Evolutionary conservation across 108 stramenopile species (phyloP).

Genomic region (Cyclotella choctawhatcheeana): DNA sequence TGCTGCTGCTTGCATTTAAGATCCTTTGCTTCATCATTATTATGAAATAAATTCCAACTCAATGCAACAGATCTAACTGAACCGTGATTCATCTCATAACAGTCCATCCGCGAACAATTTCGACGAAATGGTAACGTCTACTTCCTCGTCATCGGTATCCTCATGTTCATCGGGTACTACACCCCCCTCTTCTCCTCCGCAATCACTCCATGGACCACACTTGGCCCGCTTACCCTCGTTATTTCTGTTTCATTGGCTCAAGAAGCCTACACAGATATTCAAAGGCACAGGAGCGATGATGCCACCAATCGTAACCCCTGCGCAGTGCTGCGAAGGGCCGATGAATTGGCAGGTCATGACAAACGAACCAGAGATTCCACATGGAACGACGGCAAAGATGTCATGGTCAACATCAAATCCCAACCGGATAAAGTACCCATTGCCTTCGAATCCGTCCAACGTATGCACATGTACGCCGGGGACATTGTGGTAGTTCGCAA

Average conservation of each 20-base stretch:
- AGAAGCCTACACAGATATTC: conserved; percentile 91
- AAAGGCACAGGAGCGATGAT: conserved; percentile 86
- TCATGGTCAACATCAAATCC: conserved; percentile 52
- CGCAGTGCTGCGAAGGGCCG: conserved; percentile 60
- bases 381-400: conserved; percentile 56
- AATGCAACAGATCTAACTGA: no score
- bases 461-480: conserved; percentile 87
- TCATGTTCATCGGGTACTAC: conserved; percentile 94
- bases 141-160: conserved; percentile 90
- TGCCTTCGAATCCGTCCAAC: conserved; percentile 68
- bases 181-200: conserved; percentile 84
- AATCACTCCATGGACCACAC: conserved; percentile 92
- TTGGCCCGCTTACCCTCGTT: conserved; percentile 91
- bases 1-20: not conserved
- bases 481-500: conserved; percentile 91
- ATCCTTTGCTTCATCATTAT: not conserved
- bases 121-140: conserved; percentile 94
- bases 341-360: conserved; percentile 43
- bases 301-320: conserved; percentile 80
- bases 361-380: conserved; percentile 16
- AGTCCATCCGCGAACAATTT: conserved; percentile 85
- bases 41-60: no score
- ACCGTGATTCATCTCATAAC: not conserved
- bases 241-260: conserved; percentile 87
- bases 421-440: conserved; percentile 49